Percentiles rank a stretch among this genome's conserved stretches.
phyloP scores from a whole-genome alignment of 148 eudicot species.

The Agrostemma githago region DNA sequence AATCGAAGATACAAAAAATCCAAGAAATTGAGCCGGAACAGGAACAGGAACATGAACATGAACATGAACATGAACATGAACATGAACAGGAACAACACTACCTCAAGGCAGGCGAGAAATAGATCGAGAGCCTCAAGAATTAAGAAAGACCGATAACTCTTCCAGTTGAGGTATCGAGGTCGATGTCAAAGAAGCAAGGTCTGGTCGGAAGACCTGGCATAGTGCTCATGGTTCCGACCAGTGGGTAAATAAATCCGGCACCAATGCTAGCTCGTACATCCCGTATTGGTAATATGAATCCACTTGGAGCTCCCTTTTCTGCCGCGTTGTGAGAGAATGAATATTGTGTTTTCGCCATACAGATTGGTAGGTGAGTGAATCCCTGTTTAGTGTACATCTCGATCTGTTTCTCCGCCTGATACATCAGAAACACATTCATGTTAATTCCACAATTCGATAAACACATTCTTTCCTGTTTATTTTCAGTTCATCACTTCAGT shows the following conservation, averaged over 20 bases:
- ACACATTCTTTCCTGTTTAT: too few species aligned
- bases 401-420: constrained; percentile 91
- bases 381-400: constrained; percentile 90
- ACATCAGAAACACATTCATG: not conserved
- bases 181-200: constrained; percentile 97
- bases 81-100: not conserved
- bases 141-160: constrained; percentile 86
- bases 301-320: constrained; percentile 85
- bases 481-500: too few species aligned
- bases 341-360: constrained; percentile 99
- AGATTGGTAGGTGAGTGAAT: constrained; percentile 78
- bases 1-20: not conserved
- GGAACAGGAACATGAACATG: not conserved
- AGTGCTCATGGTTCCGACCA: constrained; percentile 98
- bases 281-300: constrained; percentile 79
- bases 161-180: constrained; percentile 80
- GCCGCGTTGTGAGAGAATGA: constrained; percentile 82
- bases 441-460: not conserved
- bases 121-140: constrained; percentile 9
- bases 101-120: not conserved
- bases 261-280: constrained; percentile 95
- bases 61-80: too few species aligned
- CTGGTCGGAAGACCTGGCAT: constrained; percentile 99
- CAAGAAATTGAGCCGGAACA: constrained; percentile 18
- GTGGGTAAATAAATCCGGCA: constrained; percentile 92